Percentiles rank a stretch among this genome's conserved stretches.
Conservation (phyloP, 352 stramenopile species). For the Phytophthora citricola region DNA sequence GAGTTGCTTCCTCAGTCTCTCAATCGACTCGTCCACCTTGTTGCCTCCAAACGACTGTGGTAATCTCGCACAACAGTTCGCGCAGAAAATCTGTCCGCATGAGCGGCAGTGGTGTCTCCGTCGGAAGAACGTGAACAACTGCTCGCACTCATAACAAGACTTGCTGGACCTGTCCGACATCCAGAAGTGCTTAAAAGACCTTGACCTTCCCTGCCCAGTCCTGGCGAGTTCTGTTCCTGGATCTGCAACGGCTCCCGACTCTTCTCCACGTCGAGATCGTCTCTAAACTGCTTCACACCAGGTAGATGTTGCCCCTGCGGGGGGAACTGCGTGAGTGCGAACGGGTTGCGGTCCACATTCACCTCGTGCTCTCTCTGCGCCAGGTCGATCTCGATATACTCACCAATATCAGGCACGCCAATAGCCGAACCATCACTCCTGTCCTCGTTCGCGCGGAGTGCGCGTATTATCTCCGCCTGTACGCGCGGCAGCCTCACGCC, state of each 20-base stretch:
- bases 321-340: constrained; percentile 75
- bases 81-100: constrained; percentile 89
- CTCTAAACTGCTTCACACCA: constrained; percentile 64
- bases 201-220: constrained; percentile 54
- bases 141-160: constrained; percentile 83
- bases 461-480: constrained; percentile 45
- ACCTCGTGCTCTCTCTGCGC: constrained; percentile 70
- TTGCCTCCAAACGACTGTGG: constrained; percentile 79
- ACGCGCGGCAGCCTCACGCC: constrained; percentile 61
- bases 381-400: constrained; percentile 59
- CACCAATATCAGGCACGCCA: constrained; percentile 40
- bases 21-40: constrained; percentile 84
- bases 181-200: constrained; percentile 89
- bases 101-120: constrained; percentile 84
- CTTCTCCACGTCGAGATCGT: constrained; percentile 25
- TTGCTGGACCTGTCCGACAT: constrained; percentile 90
- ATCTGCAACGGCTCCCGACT: constrained; percentile 31
- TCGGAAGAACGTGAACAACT: constrained; percentile 85
- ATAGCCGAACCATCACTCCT: constrained; percentile 21
- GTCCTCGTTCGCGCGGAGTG: constrained; percentile 23
- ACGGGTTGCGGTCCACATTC: constrained; percentile 72
- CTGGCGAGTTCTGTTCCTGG: constrained; percentile 28
- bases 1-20: constrained; percentile 78
- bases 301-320: constrained; percentile 70
- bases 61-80: constrained; percentile 79